These are phyloP conservation scores for Pelargonium myrrhifolium DNA, from an alignment of 441 rosid species.

Conservation along the genomic window DNA sequence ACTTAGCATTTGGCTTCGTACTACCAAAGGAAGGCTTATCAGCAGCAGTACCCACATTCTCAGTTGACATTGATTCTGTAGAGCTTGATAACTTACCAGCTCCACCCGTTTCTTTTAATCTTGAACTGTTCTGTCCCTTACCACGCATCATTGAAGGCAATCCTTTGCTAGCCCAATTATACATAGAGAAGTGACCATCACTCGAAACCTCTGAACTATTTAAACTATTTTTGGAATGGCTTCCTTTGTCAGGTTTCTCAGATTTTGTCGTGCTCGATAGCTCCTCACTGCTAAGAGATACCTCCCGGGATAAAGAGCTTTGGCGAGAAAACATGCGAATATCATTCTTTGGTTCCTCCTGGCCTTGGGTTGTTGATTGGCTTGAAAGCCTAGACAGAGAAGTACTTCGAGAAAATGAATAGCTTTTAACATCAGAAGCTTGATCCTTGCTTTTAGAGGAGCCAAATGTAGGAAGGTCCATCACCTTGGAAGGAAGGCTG, in stretches of 20 bases:
- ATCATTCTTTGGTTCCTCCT: constrained; percentile 25
- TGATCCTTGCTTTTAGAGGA: constrained; percentile 41
- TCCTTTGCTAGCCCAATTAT: constrained; percentile 87
- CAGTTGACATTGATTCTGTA: constrained; percentile 24
- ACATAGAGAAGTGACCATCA: constrained; percentile 67
- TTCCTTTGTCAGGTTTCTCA: constrained; percentile 24
- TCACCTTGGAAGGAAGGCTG: constrained; percentile 58
- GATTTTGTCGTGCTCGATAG: constrained; percentile 15
- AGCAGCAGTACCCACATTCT: constrained; percentile 20
- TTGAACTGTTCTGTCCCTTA: constrained; percentile 37
- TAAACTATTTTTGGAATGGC: constrained; percentile 20
- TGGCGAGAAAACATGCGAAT: constrained; percentile 19
- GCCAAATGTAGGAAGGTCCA: constrained; percentile 59
- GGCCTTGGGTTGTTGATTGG: constrained; percentile 28
- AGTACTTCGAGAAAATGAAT: constrained; percentile 25
- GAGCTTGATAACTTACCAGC: constrained; percentile 31
- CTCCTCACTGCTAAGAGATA: constrained; percentile 21
- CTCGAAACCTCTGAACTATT: constrained; percentile 20
- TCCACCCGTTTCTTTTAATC: constrained; percentile 34
- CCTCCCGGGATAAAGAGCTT: constrained; percentile 33
- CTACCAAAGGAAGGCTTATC: constrained; percentile 15
- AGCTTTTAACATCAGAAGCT: constrained; percentile 25
- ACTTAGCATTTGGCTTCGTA: constrained; percentile 13
- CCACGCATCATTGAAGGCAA: constrained; percentile 40
- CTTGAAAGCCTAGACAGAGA: constrained; percentile 46